Evolutionary conservation across 2,329 filamentous ascomycete genomes (phyloP).

Genomic region (Conoideocrella luteorostrata): DNA sequence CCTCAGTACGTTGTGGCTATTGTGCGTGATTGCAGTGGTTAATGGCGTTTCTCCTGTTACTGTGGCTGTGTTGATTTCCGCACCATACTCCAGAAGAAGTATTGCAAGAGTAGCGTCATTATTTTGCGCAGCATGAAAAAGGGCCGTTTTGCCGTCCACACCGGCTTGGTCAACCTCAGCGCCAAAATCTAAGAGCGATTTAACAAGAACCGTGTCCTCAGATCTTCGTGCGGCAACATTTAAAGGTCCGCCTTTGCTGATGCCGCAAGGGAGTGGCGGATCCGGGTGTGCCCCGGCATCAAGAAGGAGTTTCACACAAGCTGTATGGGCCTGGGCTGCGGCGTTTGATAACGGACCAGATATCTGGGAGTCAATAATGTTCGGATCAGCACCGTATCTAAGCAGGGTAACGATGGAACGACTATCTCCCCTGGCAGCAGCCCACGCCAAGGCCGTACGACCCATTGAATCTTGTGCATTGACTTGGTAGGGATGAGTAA

Average conservation of each 20-base stretch:
- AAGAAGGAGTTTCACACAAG: constrained; percentile 13
- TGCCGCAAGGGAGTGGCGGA: constrained; percentile 16
- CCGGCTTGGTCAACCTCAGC: constrained; percentile 26
- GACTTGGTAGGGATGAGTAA: constrained; percentile 8
- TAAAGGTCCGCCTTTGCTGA: constrained; percentile 23
- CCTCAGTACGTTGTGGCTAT: constrained; percentile 25
- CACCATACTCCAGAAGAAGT: constrained; percentile 27
- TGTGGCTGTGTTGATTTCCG: constrained; percentile 24
- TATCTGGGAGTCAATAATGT: constrained; percentile 16
- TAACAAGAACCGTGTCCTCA: constrained; percentile 20
- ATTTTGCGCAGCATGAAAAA: constrained; percentile 24
- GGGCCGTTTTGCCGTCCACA: constrained; percentile 22
- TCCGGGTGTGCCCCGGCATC: constrained; percentile 19
- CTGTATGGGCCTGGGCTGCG: constrained; percentile 14
- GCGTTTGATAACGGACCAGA: constrained; percentile 16
- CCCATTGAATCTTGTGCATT: constrained; percentile 15
- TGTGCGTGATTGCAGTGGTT: constrained; percentile 26
- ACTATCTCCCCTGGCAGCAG: constrained; percentile 14
- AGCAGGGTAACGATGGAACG: constrained; percentile 12
- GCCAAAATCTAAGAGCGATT: constrained; percentile 26
- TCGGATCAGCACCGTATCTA: constrained; percentile 13
- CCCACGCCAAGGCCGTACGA: constrained; percentile 15
- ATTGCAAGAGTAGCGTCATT: constrained; percentile 23
- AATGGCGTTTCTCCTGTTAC: constrained; percentile 22
- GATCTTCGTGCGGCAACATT: constrained; percentile 24